Percentiles rank a stretch among this genome's conserved stretches.
Conservation (phyloP, 2,329 filamentous ascomycete species). For the Cladobotryum mycophilum region DNA sequence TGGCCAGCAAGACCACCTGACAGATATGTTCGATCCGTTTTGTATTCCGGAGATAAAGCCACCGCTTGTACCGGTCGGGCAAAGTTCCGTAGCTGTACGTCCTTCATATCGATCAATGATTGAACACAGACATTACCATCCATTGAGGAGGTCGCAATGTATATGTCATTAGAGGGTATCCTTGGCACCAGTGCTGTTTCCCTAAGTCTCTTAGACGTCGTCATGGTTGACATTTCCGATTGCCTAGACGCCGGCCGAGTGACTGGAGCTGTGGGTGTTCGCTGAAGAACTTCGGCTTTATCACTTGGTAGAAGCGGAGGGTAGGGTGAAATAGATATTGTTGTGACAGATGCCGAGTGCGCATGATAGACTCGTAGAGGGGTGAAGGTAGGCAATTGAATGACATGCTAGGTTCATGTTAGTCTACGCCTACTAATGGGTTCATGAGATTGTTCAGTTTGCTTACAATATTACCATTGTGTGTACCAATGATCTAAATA, state of each 20-base stretch:
- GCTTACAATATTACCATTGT: slow-evolving; percentile 91
- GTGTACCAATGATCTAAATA: slow-evolving; percentile 76
- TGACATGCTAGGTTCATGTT: slow-evolving; percentile 60
- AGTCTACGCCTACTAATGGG: slow-evolving; percentile 16
- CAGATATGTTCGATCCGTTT: slow-evolving; percentile 78
- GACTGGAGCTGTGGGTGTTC: slow-evolving; percentile 27
- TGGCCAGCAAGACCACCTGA: slow-evolving; percentile 87
- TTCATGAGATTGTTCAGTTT: neutral
- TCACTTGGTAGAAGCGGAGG: slow-evolving; percentile 50
- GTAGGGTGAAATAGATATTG: slow-evolving; percentile 83
- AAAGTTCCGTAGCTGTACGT: slow-evolving; percentile 89
- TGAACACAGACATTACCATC: slow-evolving; percentile 94
- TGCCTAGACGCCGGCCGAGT: slow-evolving; percentile 26
- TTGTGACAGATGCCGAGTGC: slow-evolving; percentile 85
- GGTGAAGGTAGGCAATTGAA: slow-evolving; percentile 77
- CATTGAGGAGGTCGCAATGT: slow-evolving; percentile 88
- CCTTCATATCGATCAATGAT: slow-evolving; percentile 78
- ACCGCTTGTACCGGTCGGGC: slow-evolving; percentile 87
- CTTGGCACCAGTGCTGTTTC: slow-evolving; percentile 57
- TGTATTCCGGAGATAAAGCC: slow-evolving; percentile 91
- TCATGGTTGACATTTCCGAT: slow-evolving; percentile 37
- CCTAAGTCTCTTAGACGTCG: slow-evolving; percentile 44
- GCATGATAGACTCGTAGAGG: slow-evolving; percentile 82
- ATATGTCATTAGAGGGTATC: slow-evolving; percentile 82
- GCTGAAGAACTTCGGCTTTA: slow-evolving; percentile 35